Base-by-base conservation (phyloP, 176 grass and related monocot genomes). In the Rhynchospora breviuscula region DNA sequence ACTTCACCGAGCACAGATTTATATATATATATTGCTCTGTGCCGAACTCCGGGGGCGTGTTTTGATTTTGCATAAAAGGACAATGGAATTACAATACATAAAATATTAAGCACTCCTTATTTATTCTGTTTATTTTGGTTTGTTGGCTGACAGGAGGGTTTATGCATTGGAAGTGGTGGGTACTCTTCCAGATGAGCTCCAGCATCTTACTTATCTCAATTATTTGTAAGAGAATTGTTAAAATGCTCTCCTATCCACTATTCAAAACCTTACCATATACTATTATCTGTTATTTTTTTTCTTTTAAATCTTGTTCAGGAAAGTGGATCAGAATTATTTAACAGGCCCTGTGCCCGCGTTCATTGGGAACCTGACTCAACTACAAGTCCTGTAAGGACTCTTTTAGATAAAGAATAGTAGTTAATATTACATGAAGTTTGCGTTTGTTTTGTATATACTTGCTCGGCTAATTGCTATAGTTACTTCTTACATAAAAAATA, bases 271-370 rank as follows among this genome's bases (percentile, higher is more conserved):
- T 66, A 19, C 59, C 14, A 11, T 63, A 56, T 65, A 12, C 21
- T 3, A 7, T 11, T 53, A 18, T 29, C 53, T 53, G 47, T 75
- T 15, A 75, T 7, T 10, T 75, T 63, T 7, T 75, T 4, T 75
- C 33, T 26, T 2, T 89, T 6, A 79, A 22, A 40, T 87, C 21
- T 85, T 74, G 5, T 93, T 76, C 90, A 97, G 95, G 63, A 2
- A 91, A 59, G 86, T 97, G 35, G 0, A 0, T 19, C 84, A 91
- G 61, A 97, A 93, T 76, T 93, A 91, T 44, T 67, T 97, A 82
- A 97, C 95, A 4, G 95, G 92, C 2, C 78, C 88, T 6, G 56
- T 97, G 57, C 95, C 95, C 18, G 81, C 90, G 0, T 93, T 93
- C 51, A 83, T 97, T 1, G 95, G 90, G 65, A 66, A 94, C 9